Evolutionary conservation across 805 yeast genomes (phyloP).

Genomic region (Wickerhamomyces chaumierensis): DNA sequence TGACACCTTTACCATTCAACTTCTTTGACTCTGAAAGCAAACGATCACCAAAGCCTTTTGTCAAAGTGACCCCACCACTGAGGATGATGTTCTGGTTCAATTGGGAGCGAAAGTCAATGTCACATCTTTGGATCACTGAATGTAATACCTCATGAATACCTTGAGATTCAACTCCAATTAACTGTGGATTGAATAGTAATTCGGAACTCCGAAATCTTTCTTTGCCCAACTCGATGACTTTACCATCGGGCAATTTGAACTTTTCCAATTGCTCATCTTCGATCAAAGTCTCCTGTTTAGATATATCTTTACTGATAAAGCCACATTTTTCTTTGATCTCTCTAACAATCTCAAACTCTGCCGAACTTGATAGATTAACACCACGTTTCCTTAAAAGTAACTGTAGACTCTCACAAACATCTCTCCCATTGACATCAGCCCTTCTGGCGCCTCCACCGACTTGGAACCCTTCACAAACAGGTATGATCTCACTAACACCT

Average conservation of each 20-base stretch:
- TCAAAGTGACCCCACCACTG: constrained; percentile 77
- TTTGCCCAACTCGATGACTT: constrained; percentile 46
- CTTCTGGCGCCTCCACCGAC: constrained; percentile 62
- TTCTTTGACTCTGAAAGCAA: constrained; percentile 51
- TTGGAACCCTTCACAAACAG: constrained; percentile 83
- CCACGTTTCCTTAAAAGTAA: constrained; percentile 64
- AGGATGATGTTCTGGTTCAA: constrained; percentile 64
- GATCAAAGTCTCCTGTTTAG: constrained; percentile 45
- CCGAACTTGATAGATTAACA: constrained; percentile 47
- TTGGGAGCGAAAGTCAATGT: constrained; percentile 63
- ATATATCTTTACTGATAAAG: constrained; percentile 47
- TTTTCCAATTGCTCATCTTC: constrained; percentile 13
- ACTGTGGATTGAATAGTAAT: constrained; percentile 68
- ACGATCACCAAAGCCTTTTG: constrained; percentile 73
- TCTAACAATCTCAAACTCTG: constrained; percentile 76
- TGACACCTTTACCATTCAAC: constrained; percentile 36
- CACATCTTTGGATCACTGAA: constrained; percentile 59
- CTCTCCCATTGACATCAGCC: constrained; percentile 78
- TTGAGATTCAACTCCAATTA: constrained; percentile 63
- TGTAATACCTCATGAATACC: constrained; percentile 57
- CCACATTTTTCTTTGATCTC: constrained; percentile 68
- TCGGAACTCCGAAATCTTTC: constrained; percentile 73
- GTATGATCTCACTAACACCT: constrained; percentile 81
- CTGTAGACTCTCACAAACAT: constrained; percentile 67
- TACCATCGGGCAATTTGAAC: constrained; percentile 81